Evolutionary conservation across 1,284 basidiomycete species (phyloP).

Genomic region (Meira nashicola): DNA sequence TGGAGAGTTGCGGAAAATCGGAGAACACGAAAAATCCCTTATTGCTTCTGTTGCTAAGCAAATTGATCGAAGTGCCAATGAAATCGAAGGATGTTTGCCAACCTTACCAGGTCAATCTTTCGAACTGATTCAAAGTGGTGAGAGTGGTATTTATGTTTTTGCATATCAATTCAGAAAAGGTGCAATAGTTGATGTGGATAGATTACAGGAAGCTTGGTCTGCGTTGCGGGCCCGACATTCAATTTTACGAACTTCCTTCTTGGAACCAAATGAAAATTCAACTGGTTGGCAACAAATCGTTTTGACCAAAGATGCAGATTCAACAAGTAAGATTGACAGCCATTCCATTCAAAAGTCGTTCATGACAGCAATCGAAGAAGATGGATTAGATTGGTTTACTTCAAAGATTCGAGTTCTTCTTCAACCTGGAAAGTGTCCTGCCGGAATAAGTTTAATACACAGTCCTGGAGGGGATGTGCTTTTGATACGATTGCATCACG

Average conservation of each 20-base stretch:
- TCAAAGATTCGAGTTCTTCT: not conserved
- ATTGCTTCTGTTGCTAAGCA: not conserved
- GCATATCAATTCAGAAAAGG: slow-evolving; percentile 28
- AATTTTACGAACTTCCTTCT: slow-evolving; percentile 33
- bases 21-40: not conserved
- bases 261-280: slow-evolving; percentile 15
- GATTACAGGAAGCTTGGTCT: slow-evolving; percentile 27
- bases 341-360: too few species aligned
- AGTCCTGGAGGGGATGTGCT: slow-evolving; percentile 14
- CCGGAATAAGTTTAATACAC: not conserved
- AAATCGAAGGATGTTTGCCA: slow-evolving; percentile 29
- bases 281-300: not conserved
- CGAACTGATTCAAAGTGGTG: slow-evolving; percentile 25
- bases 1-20: too few species aligned
- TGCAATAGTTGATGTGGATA: not conserved
- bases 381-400: not conserved
- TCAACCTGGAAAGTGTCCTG: not conserved
- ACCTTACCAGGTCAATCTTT: slow-evolving; percentile 35
- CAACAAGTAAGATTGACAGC: not conserved
- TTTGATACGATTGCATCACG: slow-evolving; percentile 40
- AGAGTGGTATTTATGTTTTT: slow-evolving; percentile 15
- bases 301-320: not conserved
- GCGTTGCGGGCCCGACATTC: slow-evolving; percentile 27
- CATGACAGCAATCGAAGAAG: not conserved
- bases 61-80: not conserved